Evolutionary conservation across 257 asterid genomes (phyloP).

Genomic region (Haberlea rhodopensis): DNA sequence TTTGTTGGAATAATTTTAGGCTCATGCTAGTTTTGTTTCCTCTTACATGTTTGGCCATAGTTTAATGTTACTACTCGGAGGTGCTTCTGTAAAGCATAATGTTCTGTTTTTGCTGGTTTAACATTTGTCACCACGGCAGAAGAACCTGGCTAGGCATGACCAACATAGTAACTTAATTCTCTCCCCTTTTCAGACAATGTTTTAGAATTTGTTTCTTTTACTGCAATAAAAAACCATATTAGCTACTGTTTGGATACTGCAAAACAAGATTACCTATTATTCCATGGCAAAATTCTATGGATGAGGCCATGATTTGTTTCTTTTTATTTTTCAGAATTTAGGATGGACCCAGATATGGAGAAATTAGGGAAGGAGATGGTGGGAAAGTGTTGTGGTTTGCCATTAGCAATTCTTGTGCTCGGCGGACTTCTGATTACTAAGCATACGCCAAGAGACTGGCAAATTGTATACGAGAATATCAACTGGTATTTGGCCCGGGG

Average conservation of each 20-base stretch:
- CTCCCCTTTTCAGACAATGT: background rate
- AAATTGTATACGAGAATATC: constrained; percentile 31
- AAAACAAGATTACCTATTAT: too few relatives aligned
- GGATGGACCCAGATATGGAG: constrained; percentile 29
- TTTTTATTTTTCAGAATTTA: constrained; percentile 20
- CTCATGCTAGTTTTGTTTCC: too few relatives aligned
- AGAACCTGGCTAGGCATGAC: background rate
- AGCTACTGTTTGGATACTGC: too few relatives aligned
- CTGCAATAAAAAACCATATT: too few relatives aligned
- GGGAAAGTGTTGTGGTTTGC: constrained; percentile 35
- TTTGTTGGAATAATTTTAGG: background rate
- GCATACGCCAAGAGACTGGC: constrained; percentile 32
- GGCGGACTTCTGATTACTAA: constrained; percentile 33
- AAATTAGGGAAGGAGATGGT: constrained; percentile 38
- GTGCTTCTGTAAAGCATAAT: background rate
- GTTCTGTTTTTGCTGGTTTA: background rate
- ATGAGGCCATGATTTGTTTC: background rate
- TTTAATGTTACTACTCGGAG: background rate
- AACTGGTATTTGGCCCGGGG: constrained; percentile 33
- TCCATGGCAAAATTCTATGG: background rate
- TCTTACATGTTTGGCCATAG: too few relatives aligned
- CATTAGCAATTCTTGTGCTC: constrained; percentile 36
- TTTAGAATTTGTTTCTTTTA: background rate
- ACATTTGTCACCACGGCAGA: background rate
- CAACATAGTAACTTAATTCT: background rate